Evolutionary conservation across 164 flowering plant genomes (phyloP), one percentile per base, ranked within the genome.

Genomic region (Vitis cinerea): DNA sequence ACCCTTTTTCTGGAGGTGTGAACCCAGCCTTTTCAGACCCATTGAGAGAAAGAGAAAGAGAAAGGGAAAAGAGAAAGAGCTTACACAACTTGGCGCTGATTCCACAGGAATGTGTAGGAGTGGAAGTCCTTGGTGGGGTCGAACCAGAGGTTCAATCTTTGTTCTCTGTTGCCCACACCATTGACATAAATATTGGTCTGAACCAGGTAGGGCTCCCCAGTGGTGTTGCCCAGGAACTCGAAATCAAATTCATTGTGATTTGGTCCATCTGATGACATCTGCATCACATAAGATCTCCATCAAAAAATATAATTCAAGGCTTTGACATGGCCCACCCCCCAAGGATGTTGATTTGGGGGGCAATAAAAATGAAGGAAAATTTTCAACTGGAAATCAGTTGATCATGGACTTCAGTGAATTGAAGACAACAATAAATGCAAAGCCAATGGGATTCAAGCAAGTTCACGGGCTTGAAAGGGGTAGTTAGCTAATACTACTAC

Each of bases 261-360:
- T 55, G 96, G 80, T 14, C 98, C 99, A 0, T 92, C 98, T 0
- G 99, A 95, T 69, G 99, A 91, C 99, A 95, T 95, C 98, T 94
- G 85, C 55, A 11, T 9, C 47, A 64, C 56, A 51, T 23, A 23
- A 2, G 27, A 23, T 23, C 2, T 0, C 27, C 27, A 23, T 23
- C 27, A 23, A 23, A 23, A 23, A 23, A 1, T 23, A 23, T 23
- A 23, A 23, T 23, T 23, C 27, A 2, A 23, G 27, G 27, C 27
- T 23, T 23, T 23, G 27, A 23, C 27, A 23, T 23, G 27, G 27
- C 2, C 27, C 27, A 23, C 27, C 27, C 27, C 27, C 9, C 53
- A 59, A 8, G 27, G 19, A 55, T 17, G 59, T 27, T 66, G 29
- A 17, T 29, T 4, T 65, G 50, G 8, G 9, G 13, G 12, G 60